phyloP scores from a whole-genome alignment of 305 asterid species.

The Solanum hybrid region DNA sequence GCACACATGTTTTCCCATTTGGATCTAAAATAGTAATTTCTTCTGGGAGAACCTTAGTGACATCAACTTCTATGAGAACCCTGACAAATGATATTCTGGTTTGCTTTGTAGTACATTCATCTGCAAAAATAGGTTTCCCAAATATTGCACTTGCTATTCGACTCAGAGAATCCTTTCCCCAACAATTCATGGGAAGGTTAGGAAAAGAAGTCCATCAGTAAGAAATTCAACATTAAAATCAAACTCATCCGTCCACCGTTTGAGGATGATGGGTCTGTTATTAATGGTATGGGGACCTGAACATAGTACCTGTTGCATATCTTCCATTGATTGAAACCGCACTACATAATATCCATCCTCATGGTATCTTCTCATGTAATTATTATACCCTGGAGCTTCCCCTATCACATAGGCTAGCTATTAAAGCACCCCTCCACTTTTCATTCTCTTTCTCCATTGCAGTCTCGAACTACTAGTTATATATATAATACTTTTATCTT shows the following conservation, averaged over 20 bases:
- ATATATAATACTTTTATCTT: too few relatives aligned
- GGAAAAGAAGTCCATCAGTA: neutral
- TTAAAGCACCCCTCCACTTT: neutral
- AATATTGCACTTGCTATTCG: neutral
- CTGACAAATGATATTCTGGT: neutral
- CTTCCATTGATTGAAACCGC: neutral
- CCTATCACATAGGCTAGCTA: neutral
- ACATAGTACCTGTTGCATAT: neutral
- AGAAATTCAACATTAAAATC: neutral
- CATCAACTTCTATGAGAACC: neutral
- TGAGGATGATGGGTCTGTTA: neutral
- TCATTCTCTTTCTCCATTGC: neutral
- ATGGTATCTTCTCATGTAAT: neutral
- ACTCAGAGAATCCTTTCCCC: neutral
- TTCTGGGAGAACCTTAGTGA: neutral
- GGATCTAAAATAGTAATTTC: neutral
- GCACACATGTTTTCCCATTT: neutral
- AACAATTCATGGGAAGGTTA: neutral
- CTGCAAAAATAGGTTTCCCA: neutral
- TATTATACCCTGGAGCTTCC: neutral
- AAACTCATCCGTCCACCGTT: neutral
- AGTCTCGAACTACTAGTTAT: too few relatives aligned
- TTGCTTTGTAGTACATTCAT: neutral
- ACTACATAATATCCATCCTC: neutral
- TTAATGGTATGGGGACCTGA: neutral